A percentile compares a stretch with the other conserved stretches of the same genome.
phyloP scores from a whole-genome alignment of 129 eudicot genomes.

The Lactuca saligna region DNA sequence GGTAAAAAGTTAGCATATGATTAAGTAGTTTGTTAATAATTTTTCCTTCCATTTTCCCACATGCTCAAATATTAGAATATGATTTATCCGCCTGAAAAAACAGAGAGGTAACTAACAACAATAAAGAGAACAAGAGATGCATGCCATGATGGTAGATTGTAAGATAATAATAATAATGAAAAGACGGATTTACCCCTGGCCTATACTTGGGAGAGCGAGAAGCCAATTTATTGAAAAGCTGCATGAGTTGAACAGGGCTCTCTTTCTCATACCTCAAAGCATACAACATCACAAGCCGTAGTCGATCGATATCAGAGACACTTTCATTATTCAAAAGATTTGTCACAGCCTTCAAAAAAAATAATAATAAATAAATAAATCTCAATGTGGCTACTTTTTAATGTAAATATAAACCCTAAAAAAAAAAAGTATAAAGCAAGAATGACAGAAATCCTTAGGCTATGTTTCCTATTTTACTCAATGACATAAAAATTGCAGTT shows the following conservation, averaged over 20 bases:
- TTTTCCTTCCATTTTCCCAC: no score
- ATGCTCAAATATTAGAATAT: no score
- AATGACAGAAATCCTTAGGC: background rate
- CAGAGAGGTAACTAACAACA: no score
- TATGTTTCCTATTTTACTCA: no score
- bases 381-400: constrained; percentile 2
- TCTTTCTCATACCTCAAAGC: constrained; percentile 97
- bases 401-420: background rate
- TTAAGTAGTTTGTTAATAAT: no score
- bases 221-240: constrained; percentile 91
- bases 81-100: no score
- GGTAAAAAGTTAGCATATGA: no score
- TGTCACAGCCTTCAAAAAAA: constrained; percentile 75
- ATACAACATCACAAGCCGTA: constrained; percentile 89
- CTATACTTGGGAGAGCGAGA: constrained; percentile 91
- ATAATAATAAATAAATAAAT: constrained; percentile 6
- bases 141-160: background rate
- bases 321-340: constrained; percentile 82
- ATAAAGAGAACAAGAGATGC: no score
- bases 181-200: constrained; percentile 87
- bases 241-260: constrained; percentile 98
- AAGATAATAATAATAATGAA: constrained; percentile 11
- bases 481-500: no score
- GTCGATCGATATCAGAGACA: constrained; percentile 86
- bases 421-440: background rate